Percentiles rank a stretch among this genome's conserved stretches.
Evolutionary conservation across 768 basidiomycete genomes (phyloP).

Genomic region (Mycena haematopus): DNA sequence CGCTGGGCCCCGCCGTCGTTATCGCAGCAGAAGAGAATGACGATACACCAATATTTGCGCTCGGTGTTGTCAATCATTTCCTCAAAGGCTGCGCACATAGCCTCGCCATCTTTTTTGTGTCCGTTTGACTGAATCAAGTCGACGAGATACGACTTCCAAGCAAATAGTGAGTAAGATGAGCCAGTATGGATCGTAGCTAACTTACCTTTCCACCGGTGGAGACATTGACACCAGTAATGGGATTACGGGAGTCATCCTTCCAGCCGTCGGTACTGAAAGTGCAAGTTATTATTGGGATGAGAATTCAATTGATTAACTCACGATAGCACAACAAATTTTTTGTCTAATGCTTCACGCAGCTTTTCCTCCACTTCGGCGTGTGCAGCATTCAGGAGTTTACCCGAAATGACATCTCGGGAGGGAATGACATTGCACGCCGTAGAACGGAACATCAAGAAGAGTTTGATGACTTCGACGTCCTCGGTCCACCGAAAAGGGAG

Average conservation of each 20-base stretch:
- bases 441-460: slow-evolving; percentile 37
- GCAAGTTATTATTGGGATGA: too few relatives aligned
- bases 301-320: neutral
- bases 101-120: neutral
- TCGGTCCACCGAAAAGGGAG: slow-evolving; percentile 37
- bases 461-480: slow-evolving; percentile 35
- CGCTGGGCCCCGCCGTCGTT: slow-evolving; percentile 37
- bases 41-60: slow-evolving; percentile 15
- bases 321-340: slow-evolving; percentile 28
- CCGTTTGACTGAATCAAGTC: slow-evolving; percentile 14
- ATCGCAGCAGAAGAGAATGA: slow-evolving; percentile 33
- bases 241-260: slow-evolving; percentile 35
- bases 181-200: too few relatives aligned
- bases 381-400: slow-evolving; percentile 32
- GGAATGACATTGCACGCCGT: slow-evolving; percentile 35
- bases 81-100: slow-evolving; percentile 32
- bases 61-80: slow-evolving; percentile 35
- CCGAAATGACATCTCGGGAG: slow-evolving; percentile 27
- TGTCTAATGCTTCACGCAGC: slow-evolving; percentile 21
- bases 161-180: too few relatives aligned
- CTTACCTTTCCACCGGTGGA: slow-evolving; percentile 33
- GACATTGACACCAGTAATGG: slow-evolving; percentile 35
- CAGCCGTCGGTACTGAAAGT: slow-evolving; percentile 33
- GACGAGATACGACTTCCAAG: slow-evolving; percentile 32
- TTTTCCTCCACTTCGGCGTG: slow-evolving; percentile 17